Evolutionary conservation across 495 filamentous ascomycete species (phyloP).

Genomic region (Aspergillus nanangensis): DNA sequence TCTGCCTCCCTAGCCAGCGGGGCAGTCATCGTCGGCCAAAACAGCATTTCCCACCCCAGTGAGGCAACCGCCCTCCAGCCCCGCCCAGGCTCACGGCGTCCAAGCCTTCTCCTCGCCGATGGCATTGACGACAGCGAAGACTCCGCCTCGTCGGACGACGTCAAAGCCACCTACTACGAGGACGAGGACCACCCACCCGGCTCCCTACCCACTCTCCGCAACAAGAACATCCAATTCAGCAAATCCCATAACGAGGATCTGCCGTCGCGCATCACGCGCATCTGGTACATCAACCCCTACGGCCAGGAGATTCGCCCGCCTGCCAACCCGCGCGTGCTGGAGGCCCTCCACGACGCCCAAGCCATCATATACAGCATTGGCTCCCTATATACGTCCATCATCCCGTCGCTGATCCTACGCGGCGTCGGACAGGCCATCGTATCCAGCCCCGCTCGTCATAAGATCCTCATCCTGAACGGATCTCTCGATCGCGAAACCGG

Average conservation of each 20-base stretch:
- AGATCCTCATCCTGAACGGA: slow-evolving; percentile 84
- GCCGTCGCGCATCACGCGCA: slow-evolving; percentile 67
- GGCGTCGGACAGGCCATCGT: slow-evolving; percentile 39
- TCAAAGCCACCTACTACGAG: slow-evolving; percentile 54
- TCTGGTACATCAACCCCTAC: slow-evolving; percentile 98
- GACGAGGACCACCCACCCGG: slow-evolving; percentile 91
- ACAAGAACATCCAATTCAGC: slow-evolving; percentile 73
- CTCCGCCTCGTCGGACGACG: slow-evolving; percentile 59
- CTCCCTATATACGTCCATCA: slow-evolving; percentile 75
- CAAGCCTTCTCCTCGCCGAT: slow-evolving; percentile 39
- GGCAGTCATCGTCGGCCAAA: slow-evolving; percentile 82
- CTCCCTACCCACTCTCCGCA: slow-evolving; percentile 70
- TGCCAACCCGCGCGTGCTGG: slow-evolving; percentile 74
- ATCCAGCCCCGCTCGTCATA: slow-evolving; percentile 50
- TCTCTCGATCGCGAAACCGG: slow-evolving; percentile 83
- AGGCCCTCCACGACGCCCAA: slow-evolving; percentile 55
- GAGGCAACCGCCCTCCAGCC: slow-evolving; percentile 47
- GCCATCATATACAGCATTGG: slow-evolving; percentile 88
- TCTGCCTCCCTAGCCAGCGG: slow-evolving; percentile 74
- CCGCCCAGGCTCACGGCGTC: slow-evolving; percentile 22
- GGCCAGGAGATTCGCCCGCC: slow-evolving; percentile 80
- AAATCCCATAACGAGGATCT: slow-evolving; percentile 71
- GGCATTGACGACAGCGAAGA: slow-evolving; percentile 51
- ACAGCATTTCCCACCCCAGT: slow-evolving; percentile 84
- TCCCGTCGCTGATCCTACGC: slow-evolving; percentile 56